Evolutionary conservation across 1,284 basidiomycete species (phyloP).

Genomic region (Malassezia arunalokei): DNA sequence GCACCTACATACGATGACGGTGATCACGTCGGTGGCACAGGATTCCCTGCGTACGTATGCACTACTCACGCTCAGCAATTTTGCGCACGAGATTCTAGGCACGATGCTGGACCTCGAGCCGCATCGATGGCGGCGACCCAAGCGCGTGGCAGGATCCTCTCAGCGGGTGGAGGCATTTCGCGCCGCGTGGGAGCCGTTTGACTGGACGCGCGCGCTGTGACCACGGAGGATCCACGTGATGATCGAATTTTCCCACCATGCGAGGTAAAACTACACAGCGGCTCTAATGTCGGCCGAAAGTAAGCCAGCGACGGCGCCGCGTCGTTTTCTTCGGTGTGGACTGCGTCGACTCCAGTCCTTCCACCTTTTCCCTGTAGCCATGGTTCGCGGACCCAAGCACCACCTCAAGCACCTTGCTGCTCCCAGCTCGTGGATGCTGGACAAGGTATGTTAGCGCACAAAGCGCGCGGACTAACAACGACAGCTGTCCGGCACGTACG

Average conservation of each 20-base stretch:
- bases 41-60: constrained; percentile 11
- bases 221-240: background rate
- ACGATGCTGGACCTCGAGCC: constrained; percentile 78
- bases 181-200: constrained; percentile 47
- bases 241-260: background rate
- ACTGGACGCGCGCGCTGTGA: constrained; percentile 47
- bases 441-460: constrained; percentile 54
- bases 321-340: constrained; percentile 15
- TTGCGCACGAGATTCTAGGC: constrained; percentile 88
- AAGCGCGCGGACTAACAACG: background rate
- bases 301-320: background rate
- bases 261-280: constrained; percentile 11
- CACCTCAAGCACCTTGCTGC: constrained; percentile 96
- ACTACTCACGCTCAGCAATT: constrained; percentile 44
- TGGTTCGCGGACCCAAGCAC: constrained; percentile 83
- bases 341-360: constrained; percentile 5
- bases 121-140: constrained; percentile 69
- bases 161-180: constrained; percentile 61
- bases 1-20: constrained; percentile 55
- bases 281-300: constrained; percentile 11
- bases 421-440: constrained; percentile 98
- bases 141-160: constrained; percentile 43
- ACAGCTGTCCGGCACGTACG: constrained; percentile 81
- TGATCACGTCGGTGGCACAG: constrained; percentile 68
- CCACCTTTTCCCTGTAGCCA: constrained; percentile 13